phyloP scores from a whole-genome alignment of 371 early-diverging fungal genomes.

The Mortierella sp. region DNA sequence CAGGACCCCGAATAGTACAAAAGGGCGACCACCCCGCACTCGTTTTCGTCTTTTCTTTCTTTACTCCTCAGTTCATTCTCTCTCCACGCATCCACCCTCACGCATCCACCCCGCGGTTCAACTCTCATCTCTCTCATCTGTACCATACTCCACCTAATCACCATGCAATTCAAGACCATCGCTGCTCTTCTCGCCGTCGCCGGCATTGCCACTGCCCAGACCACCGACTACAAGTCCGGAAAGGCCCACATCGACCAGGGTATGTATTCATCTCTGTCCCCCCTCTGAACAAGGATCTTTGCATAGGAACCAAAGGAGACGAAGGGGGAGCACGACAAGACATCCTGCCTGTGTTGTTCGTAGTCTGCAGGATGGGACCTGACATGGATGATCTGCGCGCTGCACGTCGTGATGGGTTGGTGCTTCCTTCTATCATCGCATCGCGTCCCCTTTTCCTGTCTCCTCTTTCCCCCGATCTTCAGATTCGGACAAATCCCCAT shows the following conservation, averaged over 20 bases:
- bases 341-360: too few relatives aligned
- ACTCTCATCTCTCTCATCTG: neutral
- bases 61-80: constrained; percentile 11
- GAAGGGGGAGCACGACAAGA: too few relatives aligned
- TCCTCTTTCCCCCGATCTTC: too few relatives aligned
- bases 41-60: constrained; percentile 13
- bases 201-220: constrained; percentile 40
- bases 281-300: neutral
- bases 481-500: too few relatives aligned
- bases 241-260: constrained; percentile 21
- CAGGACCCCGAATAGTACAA: too few relatives aligned
- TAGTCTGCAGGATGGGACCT: too few relatives aligned
- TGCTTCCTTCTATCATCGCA: too few relatives aligned
- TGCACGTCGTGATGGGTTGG: too few relatives aligned
- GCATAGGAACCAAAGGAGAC: neutral
- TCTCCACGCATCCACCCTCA: too few relatives aligned
- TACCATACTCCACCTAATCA: constrained; percentile 11
- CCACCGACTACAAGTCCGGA: constrained; percentile 24
- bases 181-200: constrained; percentile 51
- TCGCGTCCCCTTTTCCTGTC: too few relatives aligned
- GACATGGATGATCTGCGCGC: too few relatives aligned
- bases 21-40: constrained; percentile 14
- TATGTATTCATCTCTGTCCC: constrained; percentile 12
- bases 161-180: constrained; percentile 55
- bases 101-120: too few relatives aligned